Evolutionary conservation across 306 rosid species (phyloP).

Genomic region (Senna tora): DNA sequence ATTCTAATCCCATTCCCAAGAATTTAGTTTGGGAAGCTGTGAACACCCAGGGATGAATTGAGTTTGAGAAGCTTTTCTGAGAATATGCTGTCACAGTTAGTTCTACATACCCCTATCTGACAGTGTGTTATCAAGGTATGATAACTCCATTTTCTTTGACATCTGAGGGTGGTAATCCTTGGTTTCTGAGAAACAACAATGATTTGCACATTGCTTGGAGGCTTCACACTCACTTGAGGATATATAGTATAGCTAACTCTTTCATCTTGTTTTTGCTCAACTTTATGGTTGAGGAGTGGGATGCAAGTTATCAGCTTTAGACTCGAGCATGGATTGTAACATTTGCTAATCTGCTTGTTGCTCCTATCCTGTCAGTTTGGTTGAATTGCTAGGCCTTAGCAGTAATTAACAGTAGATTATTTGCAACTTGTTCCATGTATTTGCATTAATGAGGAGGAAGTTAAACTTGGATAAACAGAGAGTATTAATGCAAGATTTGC

Average conservation of each 20-base stretch:
- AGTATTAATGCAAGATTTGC: too few species aligned
- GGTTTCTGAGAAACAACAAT: conserved; percentile 35
- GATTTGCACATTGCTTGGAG: conserved; percentile 36
- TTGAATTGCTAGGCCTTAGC: background rate
- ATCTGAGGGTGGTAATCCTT: conserved; percentile 40
- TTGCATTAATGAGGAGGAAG: background rate
- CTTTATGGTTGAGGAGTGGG: conserved; percentile 12
- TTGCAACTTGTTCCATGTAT: conserved; percentile 9
- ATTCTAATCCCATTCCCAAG: conserved; percentile 50
- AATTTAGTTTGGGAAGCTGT: conserved; percentile 69
- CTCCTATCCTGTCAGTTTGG: background rate
- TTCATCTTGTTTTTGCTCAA: conserved; percentile 16
- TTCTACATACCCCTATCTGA: background rate
- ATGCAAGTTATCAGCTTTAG: conserved; percentile 24
- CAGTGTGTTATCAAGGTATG: conserved; percentile 10
- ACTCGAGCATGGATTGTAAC: background rate
- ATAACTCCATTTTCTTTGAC: conserved; percentile 6
- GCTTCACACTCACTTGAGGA: conserved; percentile 41
- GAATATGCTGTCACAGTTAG: conserved; percentile 8
- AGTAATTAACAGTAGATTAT: background rate
- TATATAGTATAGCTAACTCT: background rate
- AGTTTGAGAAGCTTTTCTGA: conserved; percentile 26
- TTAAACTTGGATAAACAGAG: background rate
- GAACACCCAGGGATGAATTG: conserved; percentile 55
- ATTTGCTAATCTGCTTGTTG: conserved; percentile 21